These are phyloP conservation scores for Rhododendron mucronatum DNA, from an alignment of 148 eudicot genomes.

Conservation along the genomic window DNA sequence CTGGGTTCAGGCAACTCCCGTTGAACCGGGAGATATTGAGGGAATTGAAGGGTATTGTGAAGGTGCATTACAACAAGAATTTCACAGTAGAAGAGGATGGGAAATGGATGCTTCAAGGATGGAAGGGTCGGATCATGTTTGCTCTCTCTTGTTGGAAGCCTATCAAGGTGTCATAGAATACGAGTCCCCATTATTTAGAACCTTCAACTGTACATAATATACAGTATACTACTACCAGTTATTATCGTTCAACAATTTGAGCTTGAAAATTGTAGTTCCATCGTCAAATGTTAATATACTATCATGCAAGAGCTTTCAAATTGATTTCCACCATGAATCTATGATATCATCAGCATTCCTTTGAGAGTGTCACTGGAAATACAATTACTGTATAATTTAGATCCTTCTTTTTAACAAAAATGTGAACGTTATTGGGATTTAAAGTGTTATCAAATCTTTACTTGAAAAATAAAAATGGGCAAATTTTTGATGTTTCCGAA, in stretches of 20 bases:
- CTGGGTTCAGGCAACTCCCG: constrained; percentile 38
- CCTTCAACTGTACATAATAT: not conserved
- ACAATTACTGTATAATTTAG: not conserved
- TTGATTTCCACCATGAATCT: not conserved
- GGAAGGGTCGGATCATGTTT: constrained; percentile 48
- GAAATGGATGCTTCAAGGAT: constrained; percentile 53
- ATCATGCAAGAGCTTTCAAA: not conserved
- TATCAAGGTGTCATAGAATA: constrained; percentile 3
- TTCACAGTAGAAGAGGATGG: constrained; percentile 48
- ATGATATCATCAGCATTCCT: not conserved
- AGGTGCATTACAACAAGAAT: constrained; percentile 37
- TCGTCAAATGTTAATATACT: not conserved
- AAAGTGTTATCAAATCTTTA: too few species aligned
- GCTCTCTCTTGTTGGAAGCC: constrained; percentile 50
- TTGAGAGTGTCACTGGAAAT: not conserved
- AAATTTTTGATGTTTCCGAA: too few species aligned
- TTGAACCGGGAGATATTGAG: constrained; percentile 32
- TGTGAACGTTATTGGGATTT: not conserved
- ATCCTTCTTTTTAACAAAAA: not conserved
- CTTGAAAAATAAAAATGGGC: too few species aligned
- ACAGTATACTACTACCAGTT: too few species aligned
- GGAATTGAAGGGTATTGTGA: constrained; percentile 26
- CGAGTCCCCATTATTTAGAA: not conserved
- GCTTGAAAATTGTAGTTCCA: not conserved
- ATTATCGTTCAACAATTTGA: too few species aligned